phyloP scores from a whole-genome alignment of 805 yeast genomes.

The Saccharomycopsis fermentans region DNA sequence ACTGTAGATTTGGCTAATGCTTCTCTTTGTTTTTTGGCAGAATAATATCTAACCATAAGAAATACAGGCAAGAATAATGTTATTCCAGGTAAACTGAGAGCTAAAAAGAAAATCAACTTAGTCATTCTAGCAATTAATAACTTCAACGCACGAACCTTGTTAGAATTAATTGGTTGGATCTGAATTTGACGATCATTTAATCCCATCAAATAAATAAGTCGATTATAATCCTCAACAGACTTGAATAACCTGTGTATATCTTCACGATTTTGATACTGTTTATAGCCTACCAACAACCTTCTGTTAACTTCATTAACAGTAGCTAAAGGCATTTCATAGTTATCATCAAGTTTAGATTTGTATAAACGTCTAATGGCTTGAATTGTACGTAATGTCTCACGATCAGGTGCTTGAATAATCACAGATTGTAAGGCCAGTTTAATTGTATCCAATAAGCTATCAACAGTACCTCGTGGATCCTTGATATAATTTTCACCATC shows the following conservation, averaged over 20 bases:
- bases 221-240: constrained; percentile 63
- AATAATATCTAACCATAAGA: constrained; percentile 61
- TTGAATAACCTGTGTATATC: constrained; percentile 48
- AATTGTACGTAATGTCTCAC: constrained; percentile 78
- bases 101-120: constrained; percentile 44
- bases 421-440: constrained; percentile 72
- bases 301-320: constrained; percentile 86
- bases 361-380: constrained; percentile 90
- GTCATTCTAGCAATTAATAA: constrained; percentile 47
- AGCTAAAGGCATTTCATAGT: constrained; percentile 60
- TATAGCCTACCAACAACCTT: constrained; percentile 73
- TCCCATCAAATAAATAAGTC: constrained; percentile 49
- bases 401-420: constrained; percentile 82
- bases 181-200: constrained; percentile 48
- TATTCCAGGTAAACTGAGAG: constrained; percentile 80
- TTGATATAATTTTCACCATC: constrained; percentile 55
- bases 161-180: not conserved
- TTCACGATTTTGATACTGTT: constrained; percentile 62
- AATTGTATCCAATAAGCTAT: constrained; percentile 56
- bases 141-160: constrained; percentile 9
- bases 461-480: constrained; percentile 64
- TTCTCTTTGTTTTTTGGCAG: constrained; percentile 58
- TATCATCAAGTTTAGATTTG: constrained; percentile 48
- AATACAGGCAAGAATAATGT: constrained; percentile 84
- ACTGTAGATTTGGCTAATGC: constrained; percentile 86